These are phyloP conservation scores for Penicillium brasilianum DNA, from an alignment of 2,329 filamentous ascomycete genomes.

Conservation along the genomic window DNA sequence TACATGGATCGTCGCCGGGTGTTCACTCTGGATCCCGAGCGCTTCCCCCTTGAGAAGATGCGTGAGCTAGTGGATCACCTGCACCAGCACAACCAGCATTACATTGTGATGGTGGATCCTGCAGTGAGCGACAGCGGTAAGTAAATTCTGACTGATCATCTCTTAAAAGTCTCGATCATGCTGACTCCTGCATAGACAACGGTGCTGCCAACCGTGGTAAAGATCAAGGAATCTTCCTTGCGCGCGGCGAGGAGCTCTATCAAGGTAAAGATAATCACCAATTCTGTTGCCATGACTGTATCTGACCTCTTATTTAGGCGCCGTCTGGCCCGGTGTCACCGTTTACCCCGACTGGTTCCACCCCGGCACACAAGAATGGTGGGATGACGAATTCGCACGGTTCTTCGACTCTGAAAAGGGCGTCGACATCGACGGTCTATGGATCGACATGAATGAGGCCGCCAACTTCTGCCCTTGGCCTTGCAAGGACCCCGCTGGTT, in stretches of 20 bases:
- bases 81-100: conserved; percentile 70
- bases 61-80: conserved; percentile 69
- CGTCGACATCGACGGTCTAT: conserved; percentile 76
- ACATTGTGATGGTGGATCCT: conserved; percentile 77
- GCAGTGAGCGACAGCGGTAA: conserved; percentile 48
- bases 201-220: conserved; percentile 65
- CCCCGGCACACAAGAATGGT: conserved; percentile 67
- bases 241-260: conserved; percentile 60
- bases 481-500: conserved; percentile 60
- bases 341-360: conserved; percentile 81
- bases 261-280: conserved; percentile 41
- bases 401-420: conserved; percentile 70
- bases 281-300: conserved; percentile 6
- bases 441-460: conserved; percentile 73
- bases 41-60: conserved; percentile 55
- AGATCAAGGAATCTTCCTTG: conserved; percentile 61
- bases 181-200: conserved; percentile 49
- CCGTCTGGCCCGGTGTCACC: conserved; percentile 77
- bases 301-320: conserved; percentile 50
- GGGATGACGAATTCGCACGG: conserved; percentile 68
- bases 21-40: conserved; percentile 47
- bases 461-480: conserved; percentile 61
- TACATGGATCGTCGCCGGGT: conserved; percentile 47
- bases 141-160: neutral
- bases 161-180: neutral